These are phyloP conservation scores for Tephrocybe sp. DNA, from an alignment of 768 basidiomycete species.

Conservation along the genomic window DNA sequence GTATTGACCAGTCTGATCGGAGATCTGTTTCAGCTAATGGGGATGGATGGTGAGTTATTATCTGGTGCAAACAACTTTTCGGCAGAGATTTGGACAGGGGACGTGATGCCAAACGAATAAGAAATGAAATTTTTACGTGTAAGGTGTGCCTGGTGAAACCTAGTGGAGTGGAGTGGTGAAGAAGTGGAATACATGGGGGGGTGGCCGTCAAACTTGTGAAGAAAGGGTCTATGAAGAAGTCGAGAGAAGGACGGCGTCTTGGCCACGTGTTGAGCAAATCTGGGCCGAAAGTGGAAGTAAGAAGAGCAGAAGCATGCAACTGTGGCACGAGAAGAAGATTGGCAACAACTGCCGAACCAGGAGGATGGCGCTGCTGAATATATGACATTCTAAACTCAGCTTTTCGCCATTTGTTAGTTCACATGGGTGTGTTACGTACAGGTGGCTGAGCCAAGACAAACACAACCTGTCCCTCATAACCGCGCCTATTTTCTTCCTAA, in stretches of 20 bases:
- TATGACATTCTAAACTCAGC: conserved; percentile 29
- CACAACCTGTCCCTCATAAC: conserved; percentile 25
- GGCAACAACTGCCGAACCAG: conserved; percentile 21
- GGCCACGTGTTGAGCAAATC: conserved; percentile 18
- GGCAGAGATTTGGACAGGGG: conserved; percentile 15
- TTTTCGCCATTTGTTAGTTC: conserved; percentile 14
- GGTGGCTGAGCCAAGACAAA: conserved; percentile 31
- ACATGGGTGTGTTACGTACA: conserved; percentile 34
- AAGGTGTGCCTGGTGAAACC: conserved; percentile 9
- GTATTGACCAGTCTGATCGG: conserved; percentile 9
- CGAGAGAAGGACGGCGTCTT: conserved; percentile 6
- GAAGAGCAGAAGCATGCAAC: conserved; percentile 6
- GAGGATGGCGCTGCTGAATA: conserved; percentile 14
- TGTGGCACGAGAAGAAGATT: conserved; percentile 14
- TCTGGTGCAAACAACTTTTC: conserved; percentile 4
- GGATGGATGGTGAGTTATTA: conserved; percentile 14
- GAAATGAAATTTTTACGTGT: conserved; percentile 11
- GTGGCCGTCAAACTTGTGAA: neutral
- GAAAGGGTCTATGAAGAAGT: conserved; percentile 6
- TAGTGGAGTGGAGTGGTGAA: neutral
- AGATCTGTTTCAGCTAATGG: conserved; percentile 16
- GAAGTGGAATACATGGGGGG: conserved; percentile 4
- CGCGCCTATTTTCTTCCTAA: conserved; percentile 22
- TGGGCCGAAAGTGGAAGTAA: conserved; percentile 13
- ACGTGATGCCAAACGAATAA: conserved; percentile 9